phyloP scores from a whole-genome alignment of 495 filamentous ascomycete species.

The Penicillium canariense region DNA sequence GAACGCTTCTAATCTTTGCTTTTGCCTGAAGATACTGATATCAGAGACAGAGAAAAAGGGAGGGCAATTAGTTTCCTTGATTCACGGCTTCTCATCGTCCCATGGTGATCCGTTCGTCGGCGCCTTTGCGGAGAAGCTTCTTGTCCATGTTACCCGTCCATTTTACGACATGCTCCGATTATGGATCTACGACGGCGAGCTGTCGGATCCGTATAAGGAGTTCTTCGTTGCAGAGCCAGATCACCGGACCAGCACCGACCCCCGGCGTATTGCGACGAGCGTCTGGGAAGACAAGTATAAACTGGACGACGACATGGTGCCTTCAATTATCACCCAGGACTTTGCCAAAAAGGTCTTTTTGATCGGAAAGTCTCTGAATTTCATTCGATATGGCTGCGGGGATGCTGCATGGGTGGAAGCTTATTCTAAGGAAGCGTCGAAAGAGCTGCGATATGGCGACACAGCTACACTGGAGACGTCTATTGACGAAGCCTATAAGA shows the following conservation, averaged over 20 bases:
- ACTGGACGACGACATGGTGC: conserved; percentile 79
- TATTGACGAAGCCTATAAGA: conserved; percentile 96
- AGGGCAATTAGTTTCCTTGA: conserved; percentile 89
- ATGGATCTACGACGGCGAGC: conserved; percentile 98
- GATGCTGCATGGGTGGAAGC: conserved; percentile 94
- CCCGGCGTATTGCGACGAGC: conserved; percentile 70
- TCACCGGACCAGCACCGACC: conserved; percentile 44
- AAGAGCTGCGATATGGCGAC: conserved; percentile 90
- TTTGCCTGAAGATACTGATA: conserved; percentile 19
- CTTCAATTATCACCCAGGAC: conserved; percentile 84
- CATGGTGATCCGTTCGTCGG: conserved; percentile 95
- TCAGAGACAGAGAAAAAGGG: conserved; percentile 65
- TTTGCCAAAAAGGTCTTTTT: conserved; percentile 95
- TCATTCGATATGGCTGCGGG: conserved; percentile 91
- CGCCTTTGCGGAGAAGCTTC: conserved; percentile 87
- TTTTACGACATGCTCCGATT: conserved; percentile 95
- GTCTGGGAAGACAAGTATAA: conserved; percentile 99
- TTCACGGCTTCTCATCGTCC: conserved; percentile 88
- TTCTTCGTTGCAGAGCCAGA: conserved; percentile 90
- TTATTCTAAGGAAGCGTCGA: conserved; percentile 92
- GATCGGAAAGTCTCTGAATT: conserved; percentile 97
- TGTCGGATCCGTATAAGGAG: conserved; percentile 91
- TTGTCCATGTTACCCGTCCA: conserved; percentile 87
- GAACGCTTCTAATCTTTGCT: conserved; percentile 45
- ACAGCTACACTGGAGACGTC: conserved; percentile 86